phyloP scores from a whole-genome alignment of 345 rosid genomes.

The Gossypium mustelinum region DNA sequence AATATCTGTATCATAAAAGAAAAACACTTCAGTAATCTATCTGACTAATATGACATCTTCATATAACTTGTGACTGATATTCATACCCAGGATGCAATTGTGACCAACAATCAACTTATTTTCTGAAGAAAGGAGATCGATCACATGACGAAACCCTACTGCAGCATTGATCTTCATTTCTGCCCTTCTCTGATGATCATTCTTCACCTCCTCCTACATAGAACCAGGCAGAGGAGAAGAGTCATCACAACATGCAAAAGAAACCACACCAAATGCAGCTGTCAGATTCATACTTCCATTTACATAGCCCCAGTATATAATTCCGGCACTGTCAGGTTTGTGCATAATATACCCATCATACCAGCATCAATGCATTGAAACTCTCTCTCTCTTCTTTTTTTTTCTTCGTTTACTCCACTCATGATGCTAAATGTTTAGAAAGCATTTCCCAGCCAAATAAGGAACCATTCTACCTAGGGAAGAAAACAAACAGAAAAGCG shows the following conservation, averaged over 20 bases:
- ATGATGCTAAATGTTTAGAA: not conserved
- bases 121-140: slow-evolving; percentile 80
- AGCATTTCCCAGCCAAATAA: not conserved
- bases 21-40: slow-evolving; percentile 19
- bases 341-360: slow-evolving; percentile 2
- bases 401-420: not conserved
- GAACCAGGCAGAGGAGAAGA: not conserved
- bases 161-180: slow-evolving; percentile 61
- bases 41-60: slow-evolving; percentile 3
- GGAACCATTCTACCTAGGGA: not conserved
- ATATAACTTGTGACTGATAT: slow-evolving; percentile 17
- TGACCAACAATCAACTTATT: slow-evolving; percentile 88
- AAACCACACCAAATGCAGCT: not conserved
- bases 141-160: slow-evolving; percentile 82
- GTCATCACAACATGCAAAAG: slow-evolving; percentile 4
- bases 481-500: slow-evolving; percentile 4
- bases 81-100: slow-evolving; percentile 84
- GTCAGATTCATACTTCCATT: slow-evolving; percentile 1
- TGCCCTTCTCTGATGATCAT: slow-evolving; percentile 43
- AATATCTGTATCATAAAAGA: slow-evolving; percentile 51
- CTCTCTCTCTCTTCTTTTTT: not conserved
- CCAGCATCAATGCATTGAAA: not conserved
- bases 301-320: not conserved
- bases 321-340: not conserved
- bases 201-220: slow-evolving; percentile 65